Evolutionary conservation across 257 asterid species (phyloP).

Genomic region (Agastache rugosa): DNA sequence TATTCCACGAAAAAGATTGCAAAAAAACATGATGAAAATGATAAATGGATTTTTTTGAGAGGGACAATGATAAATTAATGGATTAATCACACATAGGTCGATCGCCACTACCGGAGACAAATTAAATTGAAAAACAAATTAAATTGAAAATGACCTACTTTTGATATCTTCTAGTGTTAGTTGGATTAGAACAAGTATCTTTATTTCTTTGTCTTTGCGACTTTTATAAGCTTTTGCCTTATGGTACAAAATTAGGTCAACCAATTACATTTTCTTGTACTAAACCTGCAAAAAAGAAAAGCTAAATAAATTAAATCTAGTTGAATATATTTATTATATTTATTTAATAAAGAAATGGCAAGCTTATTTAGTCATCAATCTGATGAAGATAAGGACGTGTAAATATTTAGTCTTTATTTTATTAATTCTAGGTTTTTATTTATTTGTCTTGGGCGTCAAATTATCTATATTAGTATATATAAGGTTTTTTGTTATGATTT

Average conservation of each 20-base stretch:
- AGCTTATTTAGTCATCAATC: background rate
- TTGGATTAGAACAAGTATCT: slow-evolving; percentile 12
- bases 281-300: background rate
- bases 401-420: too few species aligned
- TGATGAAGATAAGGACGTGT: too few species aligned
- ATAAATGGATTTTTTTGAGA: background rate
- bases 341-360: background rate
- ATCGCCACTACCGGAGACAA: slow-evolving; percentile 14
- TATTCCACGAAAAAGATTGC: background rate
- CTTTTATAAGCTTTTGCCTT: background rate
- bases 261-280: slow-evolving; percentile 1
- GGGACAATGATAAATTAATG: slow-evolving; percentile 22
- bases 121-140: slow-evolving; percentile 2
- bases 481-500: too few species aligned
- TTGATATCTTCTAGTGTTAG: background rate
- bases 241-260: background rate
- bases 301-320: background rate
- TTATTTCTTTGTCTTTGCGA: slow-evolving; percentile 16
- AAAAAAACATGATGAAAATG: slow-evolving; percentile 27
- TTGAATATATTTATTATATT: background rate
- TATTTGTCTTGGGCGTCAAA: too few species aligned
- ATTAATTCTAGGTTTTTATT: too few species aligned
- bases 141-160: slow-evolving; percentile 28
- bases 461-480: too few species aligned
- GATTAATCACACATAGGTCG: background rate